Percentiles rank a stretch among this genome's conserved stretches.
Evolutionary conservation across 176 grass and related monocot species (phyloP).

Genomic region (Coix lacrymajobi): DNA sequence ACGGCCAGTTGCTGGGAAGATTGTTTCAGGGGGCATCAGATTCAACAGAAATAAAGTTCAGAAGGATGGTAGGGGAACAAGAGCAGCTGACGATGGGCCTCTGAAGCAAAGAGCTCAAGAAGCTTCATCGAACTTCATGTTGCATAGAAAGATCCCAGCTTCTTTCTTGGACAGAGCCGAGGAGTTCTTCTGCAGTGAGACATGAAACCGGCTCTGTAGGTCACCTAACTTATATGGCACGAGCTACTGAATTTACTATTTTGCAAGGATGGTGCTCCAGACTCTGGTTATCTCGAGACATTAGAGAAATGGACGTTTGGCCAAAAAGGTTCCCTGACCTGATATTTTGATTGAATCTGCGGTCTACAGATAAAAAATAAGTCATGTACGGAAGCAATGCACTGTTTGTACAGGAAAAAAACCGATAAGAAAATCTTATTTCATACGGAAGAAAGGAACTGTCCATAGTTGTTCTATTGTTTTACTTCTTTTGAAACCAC

Average conservation of each 20-base stretch:
- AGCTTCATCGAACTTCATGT: constrained; percentile 64
- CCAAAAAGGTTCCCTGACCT: neutral
- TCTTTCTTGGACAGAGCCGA: constrained; percentile 92
- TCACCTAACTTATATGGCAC: neutral
- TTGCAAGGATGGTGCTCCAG: neutral
- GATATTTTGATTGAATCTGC: neutral
- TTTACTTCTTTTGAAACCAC: neutral
- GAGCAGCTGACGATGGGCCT: constrained; percentile 49
- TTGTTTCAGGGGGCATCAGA: constrained; percentile 41
- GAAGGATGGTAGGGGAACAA: constrained; percentile 64
- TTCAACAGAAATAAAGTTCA: constrained; percentile 57
- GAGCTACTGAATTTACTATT: neutral
- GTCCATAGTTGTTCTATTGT: neutral
- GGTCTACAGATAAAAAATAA: neutral
- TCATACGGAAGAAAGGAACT: neutral
- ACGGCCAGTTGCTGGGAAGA: constrained; percentile 49
- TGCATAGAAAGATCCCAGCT: constrained; percentile 75
- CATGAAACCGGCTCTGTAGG: constrained; percentile 9
- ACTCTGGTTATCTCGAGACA: neutral
- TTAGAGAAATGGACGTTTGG: neutral
- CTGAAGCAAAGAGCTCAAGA: constrained; percentile 64
- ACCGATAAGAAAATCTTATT: neutral
- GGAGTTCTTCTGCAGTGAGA: constrained; percentile 68
- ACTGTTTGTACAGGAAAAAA: neutral
- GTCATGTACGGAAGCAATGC: neutral